Evolutionary conservation across 2,329 filamentous ascomycete genomes (phyloP), one percentile per base, ranked within the genome.

Genomic region (Monilinia laxa): DNA sequence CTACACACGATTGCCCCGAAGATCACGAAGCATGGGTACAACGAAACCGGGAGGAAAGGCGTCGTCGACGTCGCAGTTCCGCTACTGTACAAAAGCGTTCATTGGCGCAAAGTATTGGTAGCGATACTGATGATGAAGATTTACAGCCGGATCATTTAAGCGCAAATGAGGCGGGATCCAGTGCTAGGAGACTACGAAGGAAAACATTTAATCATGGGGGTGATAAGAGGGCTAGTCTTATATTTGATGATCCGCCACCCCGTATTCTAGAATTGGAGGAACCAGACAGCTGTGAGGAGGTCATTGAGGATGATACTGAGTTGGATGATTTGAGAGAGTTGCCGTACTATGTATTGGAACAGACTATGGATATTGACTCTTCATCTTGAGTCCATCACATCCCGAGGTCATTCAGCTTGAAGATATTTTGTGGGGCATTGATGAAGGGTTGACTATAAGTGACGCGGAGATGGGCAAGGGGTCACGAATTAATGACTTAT

Each of bases 111-210:
- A 76, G 74, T 64, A 75, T 77, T 47, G 75, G 75, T 9, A 75
- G 73, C 64, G 76, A 75, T 66, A 76, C 74, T 4, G 76, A 77
- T 60, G 74, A 77, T 18, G 75, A 76, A 60, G 76, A 77, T 62
- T 65, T 77, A 42, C 69, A 73, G 58, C 72, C 74, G 11, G 69
- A 71, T n/a, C 71, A 73, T 45, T 71, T 74, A 20, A 72, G 70
- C n/a, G 70, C 72, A 3, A 75, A 73, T 64, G 74, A 76, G 42
- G 73, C 70, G 16, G 74, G 75, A 20, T 71, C 70, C 18, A 76
- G 73, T 69, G 75, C 74, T n/a, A 70, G 76, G 45, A 71, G 76
- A 66, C 64, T 77, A 42, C 64, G 76, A 53, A 69, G 76, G 54
- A 77, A 76, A 60, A 60, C 58, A 18, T 60, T 51, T 12, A 60